phyloP scores from a whole-genome alignment of 2,329 filamentous ascomycete species.

The Talaromyces sp. region DNA sequence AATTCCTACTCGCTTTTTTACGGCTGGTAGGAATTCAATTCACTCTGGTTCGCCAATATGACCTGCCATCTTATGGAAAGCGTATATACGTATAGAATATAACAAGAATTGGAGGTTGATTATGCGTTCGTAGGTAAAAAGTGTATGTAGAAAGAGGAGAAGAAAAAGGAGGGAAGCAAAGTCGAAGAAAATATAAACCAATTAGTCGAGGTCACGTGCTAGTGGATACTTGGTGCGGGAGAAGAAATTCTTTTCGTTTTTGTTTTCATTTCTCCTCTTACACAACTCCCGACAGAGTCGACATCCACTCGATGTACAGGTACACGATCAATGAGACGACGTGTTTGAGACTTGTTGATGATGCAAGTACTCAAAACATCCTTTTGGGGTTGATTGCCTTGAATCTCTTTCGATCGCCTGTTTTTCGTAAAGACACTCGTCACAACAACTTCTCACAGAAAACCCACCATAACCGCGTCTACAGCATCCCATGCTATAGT shows the following conservation, averaged over 20 bases:
- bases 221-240: neutral
- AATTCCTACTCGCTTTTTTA: neutral
- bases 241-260: neutral
- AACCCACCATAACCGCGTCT: slow-evolving; percentile 39
- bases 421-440: too few species aligned
- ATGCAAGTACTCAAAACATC: neutral
- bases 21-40: neutral
- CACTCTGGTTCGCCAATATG: slow-evolving; percentile 49
- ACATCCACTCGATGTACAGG: neutral
- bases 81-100: neutral
- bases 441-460: neutral
- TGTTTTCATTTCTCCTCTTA: neutral
- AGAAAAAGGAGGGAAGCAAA: neutral
- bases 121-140: slow-evolving; percentile 46
- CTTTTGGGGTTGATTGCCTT: too few species aligned
- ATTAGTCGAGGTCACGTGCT: neutral
- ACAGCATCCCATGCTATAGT: slow-evolving; percentile 34
- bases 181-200: neutral
- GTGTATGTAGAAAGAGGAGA: slow-evolving; percentile 26
- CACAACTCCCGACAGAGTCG: neutral
- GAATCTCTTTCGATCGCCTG: too few species aligned
- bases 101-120: slow-evolving; percentile 46
- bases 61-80: slow-evolving; percentile 43
- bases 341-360: slow-evolving; percentile 12
- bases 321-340: neutral